Base-by-base conservation (phyloP, 768 basidiomycete genomes). In the Dioszegia crocea region DNA sequence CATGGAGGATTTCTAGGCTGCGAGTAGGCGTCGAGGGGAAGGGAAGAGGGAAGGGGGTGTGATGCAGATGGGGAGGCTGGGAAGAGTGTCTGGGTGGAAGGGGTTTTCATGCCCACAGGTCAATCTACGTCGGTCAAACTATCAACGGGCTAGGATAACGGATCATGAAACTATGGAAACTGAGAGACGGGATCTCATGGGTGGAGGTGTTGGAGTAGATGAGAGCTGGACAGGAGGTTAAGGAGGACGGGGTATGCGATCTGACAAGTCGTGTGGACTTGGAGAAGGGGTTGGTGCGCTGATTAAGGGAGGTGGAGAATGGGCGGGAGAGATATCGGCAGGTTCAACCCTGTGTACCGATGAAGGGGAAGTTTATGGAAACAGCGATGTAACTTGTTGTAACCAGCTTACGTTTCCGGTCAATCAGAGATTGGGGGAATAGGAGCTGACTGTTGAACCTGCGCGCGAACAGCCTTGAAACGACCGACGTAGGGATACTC, bases 1-100 rank as follows among this genome's bases (percentile, higher is more conserved):
- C 48, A 50, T 70, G 27, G 64, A 68, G 17, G 71, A 73, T 57
- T 73, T 69, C 31, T 73, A 55, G 45, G 36, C 24, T 21, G 44
- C 14, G 11, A 10, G 38, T 38, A n/a, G n/a, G n/a, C n/a, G n/a
- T n/a, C n/a, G 29, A 10, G 4, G 31, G 16, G 31, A n/a, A 23
- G 33, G n/a, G n/a, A n/a, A n/a, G n/a, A n/a, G n/a, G n/a, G n/a
- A n/a, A n/a, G n/a, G n/a, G n/a, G n/a, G n/a, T n/a, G n/a, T 26
- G 19, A 27, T 14, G 3, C 27, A 36, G 10, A 46, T 3, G 14
- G 4, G 24, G n/a, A 19, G 38, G 14, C 31, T 17, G 17, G 4
- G 14, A 38, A 10, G 12, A 12, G 12, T 45, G 17, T 30, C 14
- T 43, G 51, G 21, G 19, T 6, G 39, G 38, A 26, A 4, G 51